Conservation (phyloP, 1,284 basidiomycete species). For the Ustilago nuda region DNA sequence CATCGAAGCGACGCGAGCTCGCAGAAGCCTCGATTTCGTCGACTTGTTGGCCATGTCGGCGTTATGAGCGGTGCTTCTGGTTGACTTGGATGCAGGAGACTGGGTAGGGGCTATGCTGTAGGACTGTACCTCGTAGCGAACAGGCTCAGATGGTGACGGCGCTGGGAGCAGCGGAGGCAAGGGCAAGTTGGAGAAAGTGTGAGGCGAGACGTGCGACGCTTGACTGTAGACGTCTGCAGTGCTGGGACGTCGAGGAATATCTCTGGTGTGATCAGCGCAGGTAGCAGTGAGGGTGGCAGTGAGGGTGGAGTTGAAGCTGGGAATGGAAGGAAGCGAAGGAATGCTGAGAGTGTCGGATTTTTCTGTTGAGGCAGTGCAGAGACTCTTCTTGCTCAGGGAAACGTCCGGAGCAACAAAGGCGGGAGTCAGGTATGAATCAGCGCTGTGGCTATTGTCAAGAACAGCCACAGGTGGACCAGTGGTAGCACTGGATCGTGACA, state of each 20-base stretch:
- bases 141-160: conserved; percentile 13
- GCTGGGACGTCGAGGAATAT: conserved; percentile 35
- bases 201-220: conserved; percentile 14
- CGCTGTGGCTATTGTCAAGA: background rate
- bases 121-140: conserved; percentile 26
- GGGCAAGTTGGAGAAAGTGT: conserved; percentile 2
- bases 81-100: background rate
- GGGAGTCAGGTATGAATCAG: background rate
- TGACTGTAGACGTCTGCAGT: conserved; percentile 48
- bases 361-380: background rate
- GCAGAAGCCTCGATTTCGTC: conserved; percentile 19
- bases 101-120: conserved; percentile 16
- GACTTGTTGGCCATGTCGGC: background rate
- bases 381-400: background rate
- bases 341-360: conserved; percentile 25
- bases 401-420: background rate
- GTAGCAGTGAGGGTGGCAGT: conserved; percentile 36
- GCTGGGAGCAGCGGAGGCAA: conserved; percentile 4
- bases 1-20: conserved; percentile 43
- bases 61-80: background rate
- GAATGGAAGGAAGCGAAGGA: conserved; percentile 31
- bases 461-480: conserved; percentile 5
- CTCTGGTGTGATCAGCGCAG: background rate
- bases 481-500: background rate
- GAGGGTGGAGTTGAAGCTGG: conserved; percentile 34